These are phyloP conservation scores for Heliosperma pusillum DNA, from an alignment of 148 eudicot species.

Conservation along the genomic window DNA sequence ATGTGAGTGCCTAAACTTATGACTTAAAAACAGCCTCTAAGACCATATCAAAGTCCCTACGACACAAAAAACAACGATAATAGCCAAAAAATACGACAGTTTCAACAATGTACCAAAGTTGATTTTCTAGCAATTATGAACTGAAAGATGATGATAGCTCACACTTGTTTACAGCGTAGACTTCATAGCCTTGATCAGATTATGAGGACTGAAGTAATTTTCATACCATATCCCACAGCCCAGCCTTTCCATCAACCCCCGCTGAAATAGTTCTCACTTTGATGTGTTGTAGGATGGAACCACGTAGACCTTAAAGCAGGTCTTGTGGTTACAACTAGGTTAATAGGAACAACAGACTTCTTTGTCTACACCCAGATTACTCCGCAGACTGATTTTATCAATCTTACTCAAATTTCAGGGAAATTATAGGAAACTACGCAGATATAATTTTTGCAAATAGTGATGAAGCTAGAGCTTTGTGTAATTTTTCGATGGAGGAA, in stretches of 20 bases:
- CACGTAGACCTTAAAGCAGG: neutral
- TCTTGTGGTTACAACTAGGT: neutral
- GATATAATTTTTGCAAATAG: constrained; percentile 83
- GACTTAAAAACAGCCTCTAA: neutral
- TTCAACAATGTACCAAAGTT: neutral
- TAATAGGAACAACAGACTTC: neutral
- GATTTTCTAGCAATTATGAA: too few relatives aligned
- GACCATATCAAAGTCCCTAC: neutral
- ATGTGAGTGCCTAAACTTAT: neutral
- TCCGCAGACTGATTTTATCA: neutral
- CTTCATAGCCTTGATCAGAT: neutral
- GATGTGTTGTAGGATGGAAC: neutral
- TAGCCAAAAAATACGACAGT: neutral
- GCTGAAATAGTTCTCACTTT: neutral
- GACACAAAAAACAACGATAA: neutral
- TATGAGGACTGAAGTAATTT: neutral
- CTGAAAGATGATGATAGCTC: neutral
- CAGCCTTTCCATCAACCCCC: neutral
- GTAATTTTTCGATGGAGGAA: constrained; percentile 71
- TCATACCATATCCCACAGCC: neutral
- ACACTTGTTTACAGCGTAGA: neutral
- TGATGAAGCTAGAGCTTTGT: constrained; percentile 87
- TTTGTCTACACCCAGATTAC: neutral
- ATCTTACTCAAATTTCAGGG: constrained; percentile 48
- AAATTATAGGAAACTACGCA: constrained; percentile 78